phyloP scores from a whole-genome alignment of 1,139 yeast genomes.

The Yamadazyma triangularis region DNA sequence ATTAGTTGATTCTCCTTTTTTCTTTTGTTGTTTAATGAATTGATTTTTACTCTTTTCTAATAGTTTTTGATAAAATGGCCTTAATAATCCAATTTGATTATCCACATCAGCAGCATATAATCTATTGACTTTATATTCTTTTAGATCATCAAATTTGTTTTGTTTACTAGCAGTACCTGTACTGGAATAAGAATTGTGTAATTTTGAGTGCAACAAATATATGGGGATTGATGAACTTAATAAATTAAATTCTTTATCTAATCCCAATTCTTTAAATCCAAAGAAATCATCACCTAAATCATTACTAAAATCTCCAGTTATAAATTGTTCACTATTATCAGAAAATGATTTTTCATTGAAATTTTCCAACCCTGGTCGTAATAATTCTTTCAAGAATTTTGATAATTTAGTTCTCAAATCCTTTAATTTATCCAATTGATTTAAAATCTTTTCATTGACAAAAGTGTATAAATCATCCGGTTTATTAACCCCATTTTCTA shows the following conservation, averaged over 20 bases:
- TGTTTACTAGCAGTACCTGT: slow-evolving; percentile 43
- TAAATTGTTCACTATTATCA: slow-evolving; percentile 89
- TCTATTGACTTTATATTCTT: slow-evolving; percentile 44
- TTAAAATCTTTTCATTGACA: slow-evolving; percentile 66
- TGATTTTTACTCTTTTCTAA: slow-evolving; percentile 49
- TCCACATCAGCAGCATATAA: slow-evolving; percentile 49
- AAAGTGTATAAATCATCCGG: slow-evolving; percentile 75
- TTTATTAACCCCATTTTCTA: slow-evolving; percentile 81
- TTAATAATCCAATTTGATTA: slow-evolving; percentile 54
- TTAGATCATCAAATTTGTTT: slow-evolving; percentile 60
- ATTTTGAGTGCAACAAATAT: slow-evolving; percentile 76
- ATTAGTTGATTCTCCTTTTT: slow-evolving; percentile 47
- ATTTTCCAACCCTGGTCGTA: slow-evolving; percentile 79
- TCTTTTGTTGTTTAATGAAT: slow-evolving; percentile 48
- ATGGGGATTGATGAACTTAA: slow-evolving; percentile 84
- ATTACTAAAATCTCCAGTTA: slow-evolving; percentile 90
- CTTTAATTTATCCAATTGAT: slow-evolving; percentile 63
- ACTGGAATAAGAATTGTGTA: slow-evolving; percentile 48
- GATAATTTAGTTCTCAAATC: slow-evolving; percentile 69
- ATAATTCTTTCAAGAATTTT: slow-evolving; percentile 69
- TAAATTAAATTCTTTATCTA: slow-evolving; percentile 90
- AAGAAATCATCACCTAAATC: slow-evolving; percentile 95
- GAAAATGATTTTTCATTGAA: slow-evolving; percentile 72
- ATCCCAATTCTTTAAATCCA: slow-evolving; percentile 90
- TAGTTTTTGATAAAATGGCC: slow-evolving; percentile 52